Evolutionary conservation across 1,284 basidiomycete genomes (phyloP).

Genomic region (Naganishia sp.): DNA sequence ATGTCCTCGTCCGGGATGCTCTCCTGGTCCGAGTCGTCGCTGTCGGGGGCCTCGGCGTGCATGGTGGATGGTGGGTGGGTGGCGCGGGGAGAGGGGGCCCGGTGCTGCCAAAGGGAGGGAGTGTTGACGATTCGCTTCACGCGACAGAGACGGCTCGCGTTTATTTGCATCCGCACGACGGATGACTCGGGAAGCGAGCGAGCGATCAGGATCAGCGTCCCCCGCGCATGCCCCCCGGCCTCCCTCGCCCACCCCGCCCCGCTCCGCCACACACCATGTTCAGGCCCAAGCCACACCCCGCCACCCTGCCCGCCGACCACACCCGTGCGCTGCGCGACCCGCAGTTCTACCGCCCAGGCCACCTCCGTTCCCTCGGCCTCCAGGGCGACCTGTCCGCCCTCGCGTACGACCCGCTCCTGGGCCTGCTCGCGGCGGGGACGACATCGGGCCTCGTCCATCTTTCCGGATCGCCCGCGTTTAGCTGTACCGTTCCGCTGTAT

Average conservation of each 20-base stretch:
- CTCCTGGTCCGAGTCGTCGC: constrained; percentile 50
- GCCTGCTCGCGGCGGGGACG: constrained; percentile 69
- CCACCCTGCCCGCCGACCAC: constrained; percentile 38
- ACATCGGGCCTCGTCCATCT: constrained; percentile 48
- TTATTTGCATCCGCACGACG: too few relatives aligned
- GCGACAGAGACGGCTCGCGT: too few relatives aligned
- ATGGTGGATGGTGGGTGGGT: not conserved
- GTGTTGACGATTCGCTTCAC: too few relatives aligned
- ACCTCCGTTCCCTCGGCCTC: constrained; percentile 48
- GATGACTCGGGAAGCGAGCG: too few relatives aligned
- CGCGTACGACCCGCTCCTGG: constrained; percentile 70
- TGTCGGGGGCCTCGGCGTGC: constrained; percentile 44
- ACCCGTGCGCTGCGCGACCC: constrained; percentile 49
- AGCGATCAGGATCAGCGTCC: too few relatives aligned
- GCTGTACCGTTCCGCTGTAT: constrained; percentile 46
- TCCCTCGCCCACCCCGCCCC: not conserved
- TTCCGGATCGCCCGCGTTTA: constrained; percentile 47
- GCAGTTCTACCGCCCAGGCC: constrained; percentile 52
- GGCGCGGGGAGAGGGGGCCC: not conserved
- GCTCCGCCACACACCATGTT: constrained; percentile 2
- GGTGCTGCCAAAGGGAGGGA: not conserved
- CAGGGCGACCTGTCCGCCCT: constrained; percentile 62
- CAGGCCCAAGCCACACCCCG: constrained; percentile 8
- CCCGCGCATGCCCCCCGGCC: not conserved
- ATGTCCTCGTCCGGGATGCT: constrained; percentile 59